Evolutionary conservation across 495 filamentous ascomycete species (phyloP), one percentile per base, ranked within the genome.

Genomic region (Alectoria sarmentosa): DNA sequence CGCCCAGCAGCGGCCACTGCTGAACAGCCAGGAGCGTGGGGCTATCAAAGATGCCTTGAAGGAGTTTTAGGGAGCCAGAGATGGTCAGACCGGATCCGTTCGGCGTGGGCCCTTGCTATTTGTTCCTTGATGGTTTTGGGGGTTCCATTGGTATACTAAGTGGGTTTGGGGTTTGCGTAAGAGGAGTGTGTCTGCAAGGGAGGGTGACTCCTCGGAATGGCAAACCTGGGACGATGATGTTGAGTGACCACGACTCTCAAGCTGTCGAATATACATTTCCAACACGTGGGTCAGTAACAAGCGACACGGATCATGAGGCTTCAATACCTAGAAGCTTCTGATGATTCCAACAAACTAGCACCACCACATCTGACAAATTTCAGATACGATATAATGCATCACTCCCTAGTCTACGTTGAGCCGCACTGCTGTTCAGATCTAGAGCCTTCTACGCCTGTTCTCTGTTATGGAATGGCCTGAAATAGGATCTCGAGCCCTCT

Each of bases 41-140:
- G n/a, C 19, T 44, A 1, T 44, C 4, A n/a, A 2, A 9, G 17
- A n/a, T 21, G 9, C n/a, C 9, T 21, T 44, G 17, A 44, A 44
- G 42, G 42, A 44, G 42, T n/a, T 9, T n/a, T 44, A 9, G 9
- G 4, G 9, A 3, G 15, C 1, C 19, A 19, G 42, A 44, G 42
- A n/a, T n/a, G 2, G 3, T 21, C 5, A 21, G 4, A 3, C 3
- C 2, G 42, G 19, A 5, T 21, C 3, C 3, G 4, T 4, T 2
- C 4, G 19, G 19, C 4, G 3, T 6, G 3, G 9, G 1, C n/a
- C 3, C 42, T 44, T n/a, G 42, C 19, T 19, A 4, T 44, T 4
- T 3, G 17, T 21, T 21, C 19, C 19, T 21, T n/a, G 19, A 21
- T n/a, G 42, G 2, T 21, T 44, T 44, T 15, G 42, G 42, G 42